phyloP scores from a whole-genome alignment of 2,329 filamentous ascomycete species.

The Elsinoe necatrix region DNA sequence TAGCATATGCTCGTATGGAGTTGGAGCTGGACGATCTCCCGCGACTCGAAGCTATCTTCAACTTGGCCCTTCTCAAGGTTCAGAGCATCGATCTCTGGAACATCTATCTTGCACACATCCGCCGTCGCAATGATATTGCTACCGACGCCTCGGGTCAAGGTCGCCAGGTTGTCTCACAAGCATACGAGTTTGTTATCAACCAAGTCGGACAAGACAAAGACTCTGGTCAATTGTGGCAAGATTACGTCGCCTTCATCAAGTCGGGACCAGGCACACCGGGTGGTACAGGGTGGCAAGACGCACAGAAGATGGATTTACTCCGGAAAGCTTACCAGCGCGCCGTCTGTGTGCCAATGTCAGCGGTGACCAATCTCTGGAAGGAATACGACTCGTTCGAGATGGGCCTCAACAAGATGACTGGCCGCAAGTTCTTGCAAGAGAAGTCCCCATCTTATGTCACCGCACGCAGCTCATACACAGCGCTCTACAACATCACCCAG shows the following conservation, averaged over 20 bases:
- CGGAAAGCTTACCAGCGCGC: slow-evolving; percentile 89
- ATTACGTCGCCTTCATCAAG: slow-evolving; percentile 91
- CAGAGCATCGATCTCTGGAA: slow-evolving; percentile 85
- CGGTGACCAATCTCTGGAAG: slow-evolving; percentile 82
- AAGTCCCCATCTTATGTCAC: slow-evolving; percentile 93
- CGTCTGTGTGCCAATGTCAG: slow-evolving; percentile 75
- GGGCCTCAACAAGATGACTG: slow-evolving; percentile 83
- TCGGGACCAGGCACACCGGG: slow-evolving; percentile 72
- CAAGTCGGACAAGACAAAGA: slow-evolving; percentile 88
- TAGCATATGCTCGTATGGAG: slow-evolving; percentile 82
- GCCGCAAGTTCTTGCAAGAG: slow-evolving; percentile 89
- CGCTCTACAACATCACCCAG: slow-evolving; percentile 79
- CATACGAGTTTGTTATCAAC: slow-evolving; percentile 86
- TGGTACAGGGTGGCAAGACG: slow-evolving; percentile 86
- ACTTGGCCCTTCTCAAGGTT: slow-evolving; percentile 65
- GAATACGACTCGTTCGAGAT: slow-evolving; percentile 97
- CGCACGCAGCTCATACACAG: slow-evolving; percentile 79
- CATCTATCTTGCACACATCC: slow-evolving; percentile 89
- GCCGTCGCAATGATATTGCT: slow-evolving; percentile 77
- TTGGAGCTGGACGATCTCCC: slow-evolving; percentile 74
- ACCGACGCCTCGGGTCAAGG: slow-evolving; percentile 69
- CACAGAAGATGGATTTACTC: slow-evolving; percentile 93
- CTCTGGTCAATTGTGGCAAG: slow-evolving; percentile 81
- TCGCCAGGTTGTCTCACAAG: slow-evolving; percentile 69
- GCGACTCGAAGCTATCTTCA: slow-evolving; percentile 75